These are phyloP conservation scores for Mucor plumbeus DNA, from an alignment of 371 early-diverging fungal species.

Conservation along the genomic window DNA sequence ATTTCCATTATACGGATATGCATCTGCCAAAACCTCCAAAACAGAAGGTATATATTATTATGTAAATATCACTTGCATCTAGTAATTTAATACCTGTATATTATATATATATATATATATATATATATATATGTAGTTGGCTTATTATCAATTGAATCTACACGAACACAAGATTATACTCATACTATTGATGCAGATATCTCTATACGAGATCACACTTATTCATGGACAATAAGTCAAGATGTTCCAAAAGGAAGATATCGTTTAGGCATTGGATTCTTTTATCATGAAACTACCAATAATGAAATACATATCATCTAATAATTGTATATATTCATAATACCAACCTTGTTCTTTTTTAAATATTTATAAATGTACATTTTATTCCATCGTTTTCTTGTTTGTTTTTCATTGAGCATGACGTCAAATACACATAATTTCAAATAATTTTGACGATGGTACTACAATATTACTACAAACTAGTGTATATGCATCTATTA, in stretches of 20 bases:
- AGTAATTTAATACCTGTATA: background rate
- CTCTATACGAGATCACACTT: slow-evolving; percentile 15
- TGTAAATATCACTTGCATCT: background rate
- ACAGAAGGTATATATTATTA: slow-evolving; percentile 21
- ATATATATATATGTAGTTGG: slow-evolving; percentile 24
- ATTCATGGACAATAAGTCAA: slow-evolving; percentile 19
- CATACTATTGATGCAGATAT: slow-evolving; percentile 17
- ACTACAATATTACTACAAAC: background rate
- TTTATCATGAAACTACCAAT: slow-evolving; percentile 19
- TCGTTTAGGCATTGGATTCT: slow-evolving; percentile 28
- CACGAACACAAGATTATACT: slow-evolving; percentile 19
- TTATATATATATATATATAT: too few species aligned
- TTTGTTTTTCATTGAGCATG: background rate
- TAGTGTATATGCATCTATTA: background rate
- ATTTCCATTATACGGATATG: slow-evolving; percentile 31
- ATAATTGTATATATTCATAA: background rate
- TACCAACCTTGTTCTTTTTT: background rate
- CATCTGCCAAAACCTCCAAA: slow-evolving; percentile 23
- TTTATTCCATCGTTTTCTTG: too few species aligned
- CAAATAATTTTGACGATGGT: background rate
- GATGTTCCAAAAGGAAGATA: slow-evolving; percentile 25
- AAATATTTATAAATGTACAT: too few species aligned
- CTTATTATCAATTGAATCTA: slow-evolving; percentile 16
- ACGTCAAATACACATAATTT: slow-evolving; percentile 7
- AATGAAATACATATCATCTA: background rate